These are phyloP conservation scores for Phytophthora macrochlamydospora DNA, from an alignment of 352 stramenopile genomes.

Conservation along the genomic window DNA sequence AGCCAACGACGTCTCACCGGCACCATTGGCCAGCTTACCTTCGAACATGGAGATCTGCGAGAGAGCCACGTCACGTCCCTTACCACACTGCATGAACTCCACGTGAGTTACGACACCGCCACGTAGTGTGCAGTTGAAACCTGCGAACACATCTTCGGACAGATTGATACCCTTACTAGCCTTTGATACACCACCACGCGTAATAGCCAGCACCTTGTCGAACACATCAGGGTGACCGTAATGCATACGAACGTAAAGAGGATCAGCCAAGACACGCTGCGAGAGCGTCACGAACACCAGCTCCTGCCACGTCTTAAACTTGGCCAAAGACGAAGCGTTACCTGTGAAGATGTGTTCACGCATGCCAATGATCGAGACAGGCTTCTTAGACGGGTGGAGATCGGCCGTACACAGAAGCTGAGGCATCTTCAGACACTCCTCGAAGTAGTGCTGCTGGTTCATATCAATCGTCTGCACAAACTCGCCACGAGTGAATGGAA, in stretches of 20 bases:
- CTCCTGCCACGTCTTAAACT: constrained; percentile 89
- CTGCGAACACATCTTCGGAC: constrained; percentile 87
- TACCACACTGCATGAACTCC: constrained; percentile 89
- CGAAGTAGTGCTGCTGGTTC: constrained; percentile 90
- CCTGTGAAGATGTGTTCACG: constrained; percentile 89
- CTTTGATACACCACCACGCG: constrained; percentile 79
- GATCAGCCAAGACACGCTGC: constrained; percentile 78
- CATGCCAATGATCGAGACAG: constrained; percentile 86
- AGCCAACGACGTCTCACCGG: constrained; percentile 75
- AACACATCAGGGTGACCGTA: constrained; percentile 88
- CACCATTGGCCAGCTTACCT: constrained; percentile 84
- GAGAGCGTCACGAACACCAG: constrained; percentile 86
- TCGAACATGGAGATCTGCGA: constrained; percentile 90
- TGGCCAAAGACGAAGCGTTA: constrained; percentile 80
- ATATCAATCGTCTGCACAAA: constrained; percentile 91
- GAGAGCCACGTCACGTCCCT: constrained; percentile 83
- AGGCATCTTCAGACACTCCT: constrained; percentile 88
- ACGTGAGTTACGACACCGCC: constrained; percentile 82
- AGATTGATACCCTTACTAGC: constrained; percentile 86
- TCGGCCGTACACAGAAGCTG: constrained; percentile 78
- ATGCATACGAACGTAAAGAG: constrained; percentile 81
- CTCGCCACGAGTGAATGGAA: constrained; percentile 81
- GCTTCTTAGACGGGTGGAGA: constrained; percentile 67
- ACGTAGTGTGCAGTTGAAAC: constrained; percentile 81
- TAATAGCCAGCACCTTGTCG: constrained; percentile 79